Evolutionary conservation across 352 stramenopile species (phyloP).

Genomic region (Globisporangium spinosum): DNA sequence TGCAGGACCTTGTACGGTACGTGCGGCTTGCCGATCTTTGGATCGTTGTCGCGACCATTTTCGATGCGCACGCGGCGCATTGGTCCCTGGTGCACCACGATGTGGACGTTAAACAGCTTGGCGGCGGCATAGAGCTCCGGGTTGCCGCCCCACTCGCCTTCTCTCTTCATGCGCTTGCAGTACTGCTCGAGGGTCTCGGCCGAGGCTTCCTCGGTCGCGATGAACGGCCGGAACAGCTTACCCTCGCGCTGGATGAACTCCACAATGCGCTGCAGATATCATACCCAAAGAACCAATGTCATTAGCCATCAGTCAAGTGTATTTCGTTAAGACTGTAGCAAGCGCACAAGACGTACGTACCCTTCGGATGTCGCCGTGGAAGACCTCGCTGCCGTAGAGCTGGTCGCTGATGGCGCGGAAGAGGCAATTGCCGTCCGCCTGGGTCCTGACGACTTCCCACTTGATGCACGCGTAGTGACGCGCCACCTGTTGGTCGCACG

Average conservation of each 20-base stretch:
- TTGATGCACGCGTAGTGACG: constrained; percentile 32
- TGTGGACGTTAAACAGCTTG: constrained; percentile 52
- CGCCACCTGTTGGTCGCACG: constrained; percentile 35
- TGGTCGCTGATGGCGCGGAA: constrained; percentile 59
- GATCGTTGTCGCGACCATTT: constrained; percentile 27
- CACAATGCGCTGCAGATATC: constrained; percentile 22
- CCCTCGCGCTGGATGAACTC: constrained; percentile 41
- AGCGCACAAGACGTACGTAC: constrained; percentile 8
- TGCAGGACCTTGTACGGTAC: constrained; percentile 35
- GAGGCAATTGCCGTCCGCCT: constrained; percentile 49
- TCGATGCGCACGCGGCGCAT: constrained; percentile 41
- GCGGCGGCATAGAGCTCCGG: constrained; percentile 56
- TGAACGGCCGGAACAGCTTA: constrained; percentile 40
- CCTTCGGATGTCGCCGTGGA: constrained; percentile 37
- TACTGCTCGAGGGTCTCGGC: constrained; percentile 28
- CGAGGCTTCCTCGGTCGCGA: constrained; percentile 19
- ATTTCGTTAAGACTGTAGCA: not conserved
- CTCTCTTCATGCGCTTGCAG: constrained; percentile 39
- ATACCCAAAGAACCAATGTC: not conserved
- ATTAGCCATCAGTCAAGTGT: not conserved
- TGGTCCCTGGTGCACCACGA: constrained; percentile 51
- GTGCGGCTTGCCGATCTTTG: constrained; percentile 9
- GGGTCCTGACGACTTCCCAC: constrained; percentile 29
- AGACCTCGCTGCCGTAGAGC: constrained; percentile 43
- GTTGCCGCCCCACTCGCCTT: constrained; percentile 60